phyloP scores from a whole-genome alignment of 257 asterid species.

The Primulina huaijiensis region DNA sequence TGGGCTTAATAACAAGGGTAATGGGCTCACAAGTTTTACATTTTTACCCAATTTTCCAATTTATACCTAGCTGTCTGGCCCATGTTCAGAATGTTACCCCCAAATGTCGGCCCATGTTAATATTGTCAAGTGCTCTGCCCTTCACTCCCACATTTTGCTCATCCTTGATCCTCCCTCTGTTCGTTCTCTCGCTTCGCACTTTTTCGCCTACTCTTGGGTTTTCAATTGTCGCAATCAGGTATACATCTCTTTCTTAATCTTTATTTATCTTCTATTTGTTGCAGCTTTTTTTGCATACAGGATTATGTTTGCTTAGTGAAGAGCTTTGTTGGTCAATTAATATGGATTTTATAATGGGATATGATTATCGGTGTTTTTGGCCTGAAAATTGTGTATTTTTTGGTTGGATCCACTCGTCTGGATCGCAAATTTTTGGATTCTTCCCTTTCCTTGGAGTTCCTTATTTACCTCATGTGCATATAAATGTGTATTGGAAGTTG shows the following conservation, averaged over 20 bases:
- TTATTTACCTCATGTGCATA: background rate
- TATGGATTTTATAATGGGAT: slow-evolving; percentile 2
- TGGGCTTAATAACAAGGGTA: background rate
- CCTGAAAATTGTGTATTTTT: background rate
- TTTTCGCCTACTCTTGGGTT: background rate
- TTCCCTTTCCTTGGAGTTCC: background rate
- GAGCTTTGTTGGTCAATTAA: background rate
- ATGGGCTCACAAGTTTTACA: background rate
- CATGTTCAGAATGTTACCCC: background rate
- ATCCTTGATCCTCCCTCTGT: background rate
- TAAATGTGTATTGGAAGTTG: background rate
- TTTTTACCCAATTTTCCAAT: background rate
- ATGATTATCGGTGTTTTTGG: background rate
- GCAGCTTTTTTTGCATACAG: slow-evolving; percentile 1
- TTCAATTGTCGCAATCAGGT: slow-evolving; percentile 19
- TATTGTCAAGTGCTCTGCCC: too few species aligned
- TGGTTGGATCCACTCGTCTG: slow-evolving; percentile 14
- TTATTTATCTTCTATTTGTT: background rate
- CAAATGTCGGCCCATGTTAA: slow-evolving; percentile 4
- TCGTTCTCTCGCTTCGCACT: background rate
- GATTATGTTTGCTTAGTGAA: slow-evolving; percentile 1
- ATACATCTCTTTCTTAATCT: background rate
- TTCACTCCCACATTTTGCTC: background rate
- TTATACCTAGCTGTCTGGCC: background rate
- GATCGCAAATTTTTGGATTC: background rate